Percentiles rank a stretch among this genome's conserved stretches.
These are phyloP conservation scores for Meyerozyma smithsonii DNA, from an alignment of 1,139 yeast genomes.

Conservation along the genomic window DNA sequence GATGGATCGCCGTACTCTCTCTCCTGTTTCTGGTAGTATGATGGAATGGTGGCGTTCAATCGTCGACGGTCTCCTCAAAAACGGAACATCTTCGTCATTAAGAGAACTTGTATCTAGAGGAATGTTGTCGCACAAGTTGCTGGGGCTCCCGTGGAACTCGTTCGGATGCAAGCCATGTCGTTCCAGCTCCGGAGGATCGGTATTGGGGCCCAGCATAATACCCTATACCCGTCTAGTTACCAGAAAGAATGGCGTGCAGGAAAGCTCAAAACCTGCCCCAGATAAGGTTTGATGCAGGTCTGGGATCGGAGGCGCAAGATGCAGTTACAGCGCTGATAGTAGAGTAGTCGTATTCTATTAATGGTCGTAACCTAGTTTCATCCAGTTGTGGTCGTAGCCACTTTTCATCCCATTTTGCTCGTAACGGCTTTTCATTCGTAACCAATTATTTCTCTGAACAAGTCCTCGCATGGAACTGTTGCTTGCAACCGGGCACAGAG, in stretches of 20 bases:
- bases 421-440: slow-evolving; percentile 20
- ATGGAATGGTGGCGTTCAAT: slow-evolving; percentile 30
- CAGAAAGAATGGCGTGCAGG: background rate
- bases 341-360: background rate
- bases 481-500: slow-evolving; percentile 86
- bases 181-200: background rate
- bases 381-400: too few species aligned
- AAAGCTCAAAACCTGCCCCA: background rate
- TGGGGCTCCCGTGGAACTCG: too few species aligned
- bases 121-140: background rate
- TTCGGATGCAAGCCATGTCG: too few species aligned
- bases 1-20: slow-evolving; percentile 31
- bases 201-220: background rate
- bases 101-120: background rate
- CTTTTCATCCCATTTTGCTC: too few species aligned
- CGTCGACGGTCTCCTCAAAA: background rate
- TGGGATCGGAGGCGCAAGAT: background rate
- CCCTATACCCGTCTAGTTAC: background rate
- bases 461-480: slow-evolving; percentile 71
- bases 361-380: background rate
- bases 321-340: too few species aligned
- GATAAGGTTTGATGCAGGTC: background rate
- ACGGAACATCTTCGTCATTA: background rate
- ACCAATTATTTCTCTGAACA: slow-evolving; percentile 74
- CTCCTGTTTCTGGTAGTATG: slow-evolving; percentile 37